Conservation (phyloP, 768 basidiomycete genomes). For the Fomitopsis pulvina region DNA sequence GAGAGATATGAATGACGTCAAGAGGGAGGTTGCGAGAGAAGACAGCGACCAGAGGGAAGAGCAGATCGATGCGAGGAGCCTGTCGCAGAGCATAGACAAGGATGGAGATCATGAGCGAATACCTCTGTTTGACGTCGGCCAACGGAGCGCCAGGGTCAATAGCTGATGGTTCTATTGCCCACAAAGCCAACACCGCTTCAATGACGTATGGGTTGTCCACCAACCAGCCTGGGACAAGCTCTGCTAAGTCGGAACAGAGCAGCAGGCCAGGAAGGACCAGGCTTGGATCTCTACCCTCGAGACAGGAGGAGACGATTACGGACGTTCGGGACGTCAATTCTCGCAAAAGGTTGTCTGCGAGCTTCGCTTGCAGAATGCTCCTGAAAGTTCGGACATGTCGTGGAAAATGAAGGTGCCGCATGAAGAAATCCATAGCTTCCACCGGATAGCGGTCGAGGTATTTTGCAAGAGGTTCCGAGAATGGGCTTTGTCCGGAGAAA, state of each 20-base stretch:
- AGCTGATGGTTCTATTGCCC: conserved; percentile 46
- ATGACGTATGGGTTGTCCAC: conserved; percentile 58
- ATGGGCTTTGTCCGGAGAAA: conserved; percentile 83
- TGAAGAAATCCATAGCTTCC: conserved; percentile 82
- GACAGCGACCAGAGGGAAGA: conserved; percentile 82
- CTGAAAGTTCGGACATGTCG: conserved; percentile 79
- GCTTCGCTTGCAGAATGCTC: conserved; percentile 71
- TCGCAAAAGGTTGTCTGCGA: conserved; percentile 69
- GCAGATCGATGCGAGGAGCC: conserved; percentile 74
- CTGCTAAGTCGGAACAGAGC: conserved; percentile 70
- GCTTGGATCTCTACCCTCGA: conserved; percentile 42
- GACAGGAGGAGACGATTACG: conserved; percentile 42
- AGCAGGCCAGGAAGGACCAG: conserved; percentile 65
- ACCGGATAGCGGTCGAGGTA: conserved; percentile 87
- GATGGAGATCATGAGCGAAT: conserved; percentile 63
- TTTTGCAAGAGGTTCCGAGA: conserved; percentile 86
- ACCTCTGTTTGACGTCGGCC: conserved; percentile 50
- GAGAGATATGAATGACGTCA: conserved; percentile 70
- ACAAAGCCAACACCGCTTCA: conserved; percentile 65
- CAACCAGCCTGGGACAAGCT: conserved; percentile 66
- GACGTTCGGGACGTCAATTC: conserved; percentile 60
- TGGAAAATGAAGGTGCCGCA: conserved; percentile 70
- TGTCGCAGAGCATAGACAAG: conserved; percentile 68
- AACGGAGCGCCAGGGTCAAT: conserved; percentile 28
- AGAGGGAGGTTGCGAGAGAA: conserved; percentile 77